Base-by-base conservation (phyloP, 2,329 filamentous ascomycete genomes). In the Xylaria polymorpha region DNA sequence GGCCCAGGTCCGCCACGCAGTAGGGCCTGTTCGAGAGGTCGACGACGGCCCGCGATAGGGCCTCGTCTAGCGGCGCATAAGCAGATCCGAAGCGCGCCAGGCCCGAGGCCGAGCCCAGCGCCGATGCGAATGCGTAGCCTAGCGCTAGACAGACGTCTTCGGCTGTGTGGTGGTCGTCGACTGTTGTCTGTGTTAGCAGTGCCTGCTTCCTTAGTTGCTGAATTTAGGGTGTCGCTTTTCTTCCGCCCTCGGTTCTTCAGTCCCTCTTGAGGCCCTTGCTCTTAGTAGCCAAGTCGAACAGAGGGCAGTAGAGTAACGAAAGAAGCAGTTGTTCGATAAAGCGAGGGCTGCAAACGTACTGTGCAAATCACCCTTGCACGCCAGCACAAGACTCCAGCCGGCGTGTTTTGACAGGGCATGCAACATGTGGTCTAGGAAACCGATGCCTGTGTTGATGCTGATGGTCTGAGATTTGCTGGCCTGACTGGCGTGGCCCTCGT, bases 341-440 rank as follows among this genome's bases (percentile, higher is more conserved):
- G 20, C 3, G 12, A 56, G 35, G 37, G 22, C 4, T 53, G 35
- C 10, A 32, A 44, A 86, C 89, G 73, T 83, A 95, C 93, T 97
- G 85, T 97, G 92, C 62, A 98, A 83, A 83, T 99, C 96, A 64
- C 96, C 96, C 80, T 91, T 88, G 81, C 94, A 97, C 72, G 89
- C 86, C 66, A 99, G 85, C 39, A 90, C 90, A 75, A 99, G 83
- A 83, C 92, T 96, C 96, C 95, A 98, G 71, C 96, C 95, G 6
- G 92, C 90, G 83, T 99, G 96, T 83, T 99, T 98, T 60, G 96
- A 93, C 64, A 98, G 87, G 6, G 96, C 96, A 82, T 99, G 96
- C 60, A 98, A 87, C 95, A 99, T 98, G 85, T 99, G 96, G 84
- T 99, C 96, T 66, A 99, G 86, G 83, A 99, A 99, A 68, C 96